Evolutionary conservation across 176 grass and related monocot genomes (phyloP).

Genomic region (Puccinellia tenuiflora): DNA sequence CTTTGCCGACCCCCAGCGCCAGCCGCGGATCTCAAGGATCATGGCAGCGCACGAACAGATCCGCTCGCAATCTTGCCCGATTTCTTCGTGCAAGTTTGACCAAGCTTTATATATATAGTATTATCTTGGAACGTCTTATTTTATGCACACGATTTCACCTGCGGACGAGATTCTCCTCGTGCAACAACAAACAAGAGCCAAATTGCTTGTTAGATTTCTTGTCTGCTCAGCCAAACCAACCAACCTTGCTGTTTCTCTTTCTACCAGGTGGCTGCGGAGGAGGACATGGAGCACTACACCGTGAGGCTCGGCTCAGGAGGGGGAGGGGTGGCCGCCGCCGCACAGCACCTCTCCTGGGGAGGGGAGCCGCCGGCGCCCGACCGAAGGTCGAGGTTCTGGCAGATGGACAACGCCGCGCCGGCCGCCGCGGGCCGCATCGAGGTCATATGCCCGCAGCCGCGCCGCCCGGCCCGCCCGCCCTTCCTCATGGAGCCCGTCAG

Average conservation of each 20-base stretch:
- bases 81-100: not conserved
- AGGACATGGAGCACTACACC: conserved; percentile 47
- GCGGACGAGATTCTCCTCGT: not conserved
- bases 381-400: conserved; percentile 77
- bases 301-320: conserved; percentile 21
- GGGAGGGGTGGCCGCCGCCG: not conserved
- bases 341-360: conserved; percentile 33
- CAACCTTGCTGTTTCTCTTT: not conserved
- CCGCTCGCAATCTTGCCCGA: not conserved
- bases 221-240: not conserved
- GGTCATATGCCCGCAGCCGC: conserved; percentile 75
- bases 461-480: conserved; percentile 24
- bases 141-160: too few species aligned
- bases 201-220: not conserved
- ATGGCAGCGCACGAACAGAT: not conserved
- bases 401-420: conserved; percentile 23
- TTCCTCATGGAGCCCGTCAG: conserved; percentile 32
- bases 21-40: too few species aligned
- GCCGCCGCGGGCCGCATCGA: conserved; percentile 21
- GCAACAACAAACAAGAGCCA: too few species aligned
- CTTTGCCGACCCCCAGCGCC: too few species aligned
- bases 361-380: conserved; percentile 53
- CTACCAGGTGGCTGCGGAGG: not conserved
- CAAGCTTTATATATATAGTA: not conserved
- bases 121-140: too few species aligned